phyloP scores from a whole-genome alignment of 2,329 filamentous ascomycete genomes.

The Alternaria sp. region DNA sequence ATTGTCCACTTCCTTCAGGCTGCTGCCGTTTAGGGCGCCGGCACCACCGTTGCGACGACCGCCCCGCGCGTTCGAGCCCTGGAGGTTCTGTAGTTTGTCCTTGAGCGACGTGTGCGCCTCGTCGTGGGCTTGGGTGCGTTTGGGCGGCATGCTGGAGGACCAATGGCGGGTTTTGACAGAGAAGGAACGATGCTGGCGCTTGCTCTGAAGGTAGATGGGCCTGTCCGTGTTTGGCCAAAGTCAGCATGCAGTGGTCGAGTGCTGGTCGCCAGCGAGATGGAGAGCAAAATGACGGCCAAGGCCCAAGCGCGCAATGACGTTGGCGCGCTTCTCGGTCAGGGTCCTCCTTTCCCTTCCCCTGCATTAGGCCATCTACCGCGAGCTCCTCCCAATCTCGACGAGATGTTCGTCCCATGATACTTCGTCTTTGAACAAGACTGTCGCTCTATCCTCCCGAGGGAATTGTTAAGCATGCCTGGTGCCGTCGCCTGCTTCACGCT shows the following conservation, averaged over 20 bases:
- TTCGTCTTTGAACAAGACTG: neutral
- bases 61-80: constrained; percentile 48
- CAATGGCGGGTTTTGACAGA: constrained; percentile 1
- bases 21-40: constrained; percentile 40
- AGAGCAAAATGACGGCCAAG: constrained; percentile 18
- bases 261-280: constrained; percentile 10
- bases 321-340: constrained; percentile 15
- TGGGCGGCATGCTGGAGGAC: constrained; percentile 47
- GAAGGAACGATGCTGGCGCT: neutral
- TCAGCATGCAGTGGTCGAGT: constrained; percentile 12
- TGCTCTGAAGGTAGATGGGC: neutral
- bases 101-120: constrained; percentile 48
- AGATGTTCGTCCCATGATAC: neutral
- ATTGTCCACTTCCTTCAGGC: constrained; percentile 49
- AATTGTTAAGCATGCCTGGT: neutral
- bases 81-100: constrained; percentile 52
- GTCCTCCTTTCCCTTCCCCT: constrained; percentile 13
- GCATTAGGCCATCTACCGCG: constrained; percentile 4
- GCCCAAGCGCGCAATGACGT: constrained; percentile 22
- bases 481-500: neutral
- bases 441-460: neutral
- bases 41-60: constrained; percentile 42
- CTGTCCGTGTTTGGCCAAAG: constrained; percentile 1
- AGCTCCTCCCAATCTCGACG: neutral
- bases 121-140: constrained; percentile 40